These are phyloP conservation scores for Alternaria angustiovoidea DNA, from an alignment of 2,329 filamentous ascomycete species.

Conservation along the genomic window DNA sequence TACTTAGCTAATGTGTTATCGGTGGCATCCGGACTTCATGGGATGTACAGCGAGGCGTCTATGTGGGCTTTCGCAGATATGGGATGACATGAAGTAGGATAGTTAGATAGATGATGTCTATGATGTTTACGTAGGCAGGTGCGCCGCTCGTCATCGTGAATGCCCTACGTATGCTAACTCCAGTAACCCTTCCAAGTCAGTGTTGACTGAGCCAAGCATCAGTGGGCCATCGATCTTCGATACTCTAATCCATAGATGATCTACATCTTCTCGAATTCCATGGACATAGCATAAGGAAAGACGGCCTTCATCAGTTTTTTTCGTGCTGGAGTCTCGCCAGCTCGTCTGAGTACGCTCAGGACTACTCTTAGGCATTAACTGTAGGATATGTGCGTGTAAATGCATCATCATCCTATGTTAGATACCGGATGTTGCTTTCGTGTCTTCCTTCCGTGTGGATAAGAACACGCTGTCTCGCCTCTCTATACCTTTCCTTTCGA, in stretches of 20 bases:
- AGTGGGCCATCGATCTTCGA: background rate
- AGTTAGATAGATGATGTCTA: conserved; percentile 3
- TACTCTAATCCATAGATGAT: background rate
- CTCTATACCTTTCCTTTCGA: background rate
- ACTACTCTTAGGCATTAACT: background rate
- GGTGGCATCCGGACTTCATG: conserved; percentile 2
- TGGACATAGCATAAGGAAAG: background rate
- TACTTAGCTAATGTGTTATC: conserved; percentile 5
- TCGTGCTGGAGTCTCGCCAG: background rate
- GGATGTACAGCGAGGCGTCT: background rate
- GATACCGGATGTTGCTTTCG: background rate
- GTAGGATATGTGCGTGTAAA: background rate
- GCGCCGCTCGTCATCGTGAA: no score
- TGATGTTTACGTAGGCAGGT: background rate
- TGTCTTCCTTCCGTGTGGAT: background rate
- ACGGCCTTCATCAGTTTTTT: background rate
- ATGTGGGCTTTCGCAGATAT: background rate
- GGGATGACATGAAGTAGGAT: background rate
- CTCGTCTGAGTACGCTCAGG: background rate
- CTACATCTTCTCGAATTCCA: background rate
- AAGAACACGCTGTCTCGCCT: background rate
- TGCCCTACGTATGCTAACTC: background rate
- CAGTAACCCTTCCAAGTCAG: background rate
- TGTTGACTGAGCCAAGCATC: background rate
- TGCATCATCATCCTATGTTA: background rate